Conservation (phyloP, 2,329 filamentous ascomycete genomes). For the Pseudogymnoascus sp. region DNA sequence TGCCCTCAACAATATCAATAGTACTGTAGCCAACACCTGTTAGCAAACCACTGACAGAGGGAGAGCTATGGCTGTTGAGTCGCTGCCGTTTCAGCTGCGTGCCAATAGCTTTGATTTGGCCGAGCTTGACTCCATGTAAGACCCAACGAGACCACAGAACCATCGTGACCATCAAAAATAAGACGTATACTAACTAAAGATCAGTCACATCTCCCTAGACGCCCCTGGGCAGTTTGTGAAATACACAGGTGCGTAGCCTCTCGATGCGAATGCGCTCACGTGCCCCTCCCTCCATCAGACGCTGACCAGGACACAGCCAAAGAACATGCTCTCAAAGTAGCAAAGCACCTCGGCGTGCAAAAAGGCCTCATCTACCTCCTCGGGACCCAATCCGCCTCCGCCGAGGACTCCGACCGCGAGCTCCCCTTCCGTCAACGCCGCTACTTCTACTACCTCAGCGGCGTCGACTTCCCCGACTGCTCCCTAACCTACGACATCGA, state of each 20-base stretch:
- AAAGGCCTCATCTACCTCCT: constrained; percentile 50
- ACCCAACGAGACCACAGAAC: not conserved
- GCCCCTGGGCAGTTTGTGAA: not conserved
- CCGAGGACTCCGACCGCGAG: constrained; percentile 53
- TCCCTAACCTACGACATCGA: constrained; percentile 50
- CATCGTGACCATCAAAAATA: not conserved
- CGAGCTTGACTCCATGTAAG: not conserved
- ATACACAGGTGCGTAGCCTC: not conserved
- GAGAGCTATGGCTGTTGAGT: not conserved
- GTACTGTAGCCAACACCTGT: not conserved
- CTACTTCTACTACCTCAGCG: constrained; percentile 56
- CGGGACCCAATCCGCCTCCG: constrained; percentile 41
- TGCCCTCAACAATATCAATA: not conserved
- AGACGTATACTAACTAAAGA: not conserved
- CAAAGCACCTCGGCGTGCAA: constrained; percentile 33
- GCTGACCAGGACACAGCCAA: constrained; percentile 33
- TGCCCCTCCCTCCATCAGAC: not conserved
- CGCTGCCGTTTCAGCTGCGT: not conserved
- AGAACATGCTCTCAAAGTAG: constrained; percentile 41
- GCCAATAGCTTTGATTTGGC: not conserved
- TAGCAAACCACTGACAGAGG: not conserved
- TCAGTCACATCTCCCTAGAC: not conserved
- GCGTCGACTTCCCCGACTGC: constrained; percentile 47
- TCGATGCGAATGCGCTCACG: not conserved
- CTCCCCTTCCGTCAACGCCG: constrained; percentile 50